Base-by-base conservation (phyloP, 2,329 filamentous ascomycete species). In the Talaromyces albobiverticillius region DNA sequence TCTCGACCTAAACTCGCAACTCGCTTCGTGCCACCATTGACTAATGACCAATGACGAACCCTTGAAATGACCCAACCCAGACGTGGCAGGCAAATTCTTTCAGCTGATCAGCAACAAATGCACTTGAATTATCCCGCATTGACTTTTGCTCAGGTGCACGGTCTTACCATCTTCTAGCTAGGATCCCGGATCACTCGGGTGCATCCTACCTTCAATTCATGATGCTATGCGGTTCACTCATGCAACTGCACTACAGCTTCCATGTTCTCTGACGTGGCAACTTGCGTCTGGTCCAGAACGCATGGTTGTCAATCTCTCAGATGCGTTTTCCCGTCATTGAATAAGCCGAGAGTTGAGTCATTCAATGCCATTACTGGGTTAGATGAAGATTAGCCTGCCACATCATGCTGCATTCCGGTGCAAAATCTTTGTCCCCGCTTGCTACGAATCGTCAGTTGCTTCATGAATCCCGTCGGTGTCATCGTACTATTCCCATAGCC, bases 61-160 rank as follows among this genome's bases (percentile, higher is more conserved):
- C 25, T 49, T 60, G 50, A 54, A 54, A 16, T 49, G 46, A 47
- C 53, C 54, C 50, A 56, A 59, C 18, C 42, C 52, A 53, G 52
- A 58, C 55, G 53, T 57, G 54, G 56, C 55, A 64, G 62, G 61
- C 63, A 61, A 66, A 65, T 60, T 60, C 59, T 59, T 72, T 73
- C 70, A 73, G 70, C 69, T 73, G 70, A 73, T 71, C 69, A 67
- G 58, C 64, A 61, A 66, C 60, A 59, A 62, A 68, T 73, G 70
- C 70, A 72, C 66, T 70, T 54, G 60, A 61, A 62, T 66, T 64
- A 67, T 70, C 62, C 65, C 64, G 67, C 70, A 71, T 71, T 57
- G 60, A 62, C 52, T 65, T 64, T 64, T 65, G 62, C 65, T 66
- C 62, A 66, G 64, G 63, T 71, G 67, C 69, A 69, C 66, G 66